Evolutionary conservation across 1,284 basidiomycete genomes (phyloP), one percentile per base, ranked within the genome.

Genomic region (Ceratobasidium sp.): DNA sequence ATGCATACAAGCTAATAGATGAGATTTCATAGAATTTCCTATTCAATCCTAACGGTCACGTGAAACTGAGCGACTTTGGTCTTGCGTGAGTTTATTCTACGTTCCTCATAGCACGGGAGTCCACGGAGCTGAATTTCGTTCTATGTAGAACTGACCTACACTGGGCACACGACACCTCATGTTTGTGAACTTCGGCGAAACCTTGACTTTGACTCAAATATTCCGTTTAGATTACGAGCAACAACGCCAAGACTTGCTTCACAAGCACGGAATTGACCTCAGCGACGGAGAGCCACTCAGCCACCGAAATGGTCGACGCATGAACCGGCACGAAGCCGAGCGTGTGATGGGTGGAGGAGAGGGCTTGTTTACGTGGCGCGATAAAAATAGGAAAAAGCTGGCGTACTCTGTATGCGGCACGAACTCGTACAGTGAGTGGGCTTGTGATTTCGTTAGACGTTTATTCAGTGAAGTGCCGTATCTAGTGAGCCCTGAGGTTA

Each of bases 1-100:
- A 57, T 64, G 75, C 78, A 75, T 80, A 77, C 75, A 77, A 73
- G 73, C 57, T 74, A 28, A 71, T 79, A 61, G 80, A 41, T 79
- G 78, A 5, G 35, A 4, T 11, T 77, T 73, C 76, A 70, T 84
- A 96, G 91, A 98, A 98, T 82, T 98, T 98, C 84, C 85, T 98
- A 62, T 97, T 98, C 83, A 93, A 95, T 81, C 90, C 91, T 73
- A 86, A 93, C 75, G 96, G 96, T 7, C 96, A 98, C 82, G 92
- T 99, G 82, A 93, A 91, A 82, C 88, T 98, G 73, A 94, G 93
- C 79, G 97, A 98, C 82, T 98, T 98, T 81, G 96, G 97, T 30
- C 86, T 98, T 75, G 96, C 95, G 86, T 97, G 82, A 83, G 91
- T 88, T 76, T 73, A 55, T 72, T 62, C 73, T 73, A 62, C 46